phyloP scores from a whole-genome alignment of 345 rosid genomes.

The Citrus hindsii region DNA sequence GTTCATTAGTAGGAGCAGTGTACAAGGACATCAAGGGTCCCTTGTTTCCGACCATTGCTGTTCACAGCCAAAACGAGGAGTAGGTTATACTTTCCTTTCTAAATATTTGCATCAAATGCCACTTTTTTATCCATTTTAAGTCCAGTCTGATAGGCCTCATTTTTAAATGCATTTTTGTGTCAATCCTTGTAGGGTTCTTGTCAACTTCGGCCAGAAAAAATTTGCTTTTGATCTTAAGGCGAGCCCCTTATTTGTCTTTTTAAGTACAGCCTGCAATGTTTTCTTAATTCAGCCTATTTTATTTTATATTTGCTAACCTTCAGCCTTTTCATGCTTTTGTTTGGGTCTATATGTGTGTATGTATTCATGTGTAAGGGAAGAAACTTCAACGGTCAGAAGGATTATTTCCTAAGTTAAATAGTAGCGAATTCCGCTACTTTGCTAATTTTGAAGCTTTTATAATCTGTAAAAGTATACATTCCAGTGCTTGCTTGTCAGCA shows the following conservation, averaged over 20 bases:
- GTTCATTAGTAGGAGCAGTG: constrained; percentile 60
- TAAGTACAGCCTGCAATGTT: neutral
- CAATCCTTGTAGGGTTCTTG: constrained; percentile 63
- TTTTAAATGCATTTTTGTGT: constrained; percentile 16
- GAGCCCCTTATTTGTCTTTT: constrained; percentile 15
- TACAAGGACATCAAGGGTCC: constrained; percentile 66
- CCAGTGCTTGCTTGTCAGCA: neutral
- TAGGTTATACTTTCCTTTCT: constrained; percentile 39
- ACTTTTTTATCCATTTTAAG: neutral
- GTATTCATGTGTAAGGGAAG: neutral
- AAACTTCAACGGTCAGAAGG: neutral
- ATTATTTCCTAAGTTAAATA: neutral
- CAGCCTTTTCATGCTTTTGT: neutral
- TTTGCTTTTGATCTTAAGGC: constrained; percentile 87
- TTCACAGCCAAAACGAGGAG: constrained; percentile 98
- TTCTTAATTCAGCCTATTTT: neutral
- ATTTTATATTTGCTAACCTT: neutral
- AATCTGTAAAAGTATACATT: neutral
- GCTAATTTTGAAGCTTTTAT: neutral
- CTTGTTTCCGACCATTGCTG: constrained; percentile 85
- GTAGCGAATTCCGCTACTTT: neutral
- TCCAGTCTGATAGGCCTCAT: neutral
- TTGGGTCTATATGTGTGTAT: neutral
- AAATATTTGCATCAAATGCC: neutral
- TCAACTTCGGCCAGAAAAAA: constrained; percentile 80